Evolutionary conservation across 139 green algal genomes (phyloP).

Genomic region (Eudorina sp.): DNA sequence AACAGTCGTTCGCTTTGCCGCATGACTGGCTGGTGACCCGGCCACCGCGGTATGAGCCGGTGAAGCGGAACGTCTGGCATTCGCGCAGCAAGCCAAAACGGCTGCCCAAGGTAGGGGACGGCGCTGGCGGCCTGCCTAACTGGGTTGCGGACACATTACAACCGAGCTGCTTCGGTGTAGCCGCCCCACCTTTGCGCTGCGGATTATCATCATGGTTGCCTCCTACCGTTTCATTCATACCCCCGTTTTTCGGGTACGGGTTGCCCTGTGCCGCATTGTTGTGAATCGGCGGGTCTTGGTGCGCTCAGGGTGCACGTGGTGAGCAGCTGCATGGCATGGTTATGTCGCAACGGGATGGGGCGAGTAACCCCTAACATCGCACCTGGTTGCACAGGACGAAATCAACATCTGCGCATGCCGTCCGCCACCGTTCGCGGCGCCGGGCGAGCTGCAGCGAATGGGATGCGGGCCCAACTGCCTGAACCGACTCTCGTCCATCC

Average conservation of each 20-base stretch:
- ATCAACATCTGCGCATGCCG: slow-evolving; percentile 42
- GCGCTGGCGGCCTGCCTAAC: too few species aligned
- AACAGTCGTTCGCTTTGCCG: slow-evolving; percentile 23
- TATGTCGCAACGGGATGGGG: too few species aligned
- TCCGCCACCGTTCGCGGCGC: slow-evolving; percentile 1
- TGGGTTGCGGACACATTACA: too few species aligned
- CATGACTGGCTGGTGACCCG: slow-evolving; percentile 45
- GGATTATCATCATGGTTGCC: too few species aligned
- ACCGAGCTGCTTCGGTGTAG: too few species aligned
- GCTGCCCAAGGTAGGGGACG: slow-evolving; percentile 69
- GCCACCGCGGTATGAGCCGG: slow-evolving; percentile 69
- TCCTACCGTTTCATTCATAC: too few species aligned
- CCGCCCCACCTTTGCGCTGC: too few species aligned
- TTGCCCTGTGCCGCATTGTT: too few species aligned
- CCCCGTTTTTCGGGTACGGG: too few species aligned
- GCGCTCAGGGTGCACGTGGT: too few species aligned
- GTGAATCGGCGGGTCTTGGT: too few species aligned
- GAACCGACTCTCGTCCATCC: slow-evolving; percentile 79
- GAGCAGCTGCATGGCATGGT: too few species aligned
- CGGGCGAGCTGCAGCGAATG: slow-evolving; percentile 6
- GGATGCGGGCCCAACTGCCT: slow-evolving; percentile 78
- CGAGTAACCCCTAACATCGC: neutral
- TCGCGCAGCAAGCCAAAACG: slow-evolving; percentile 74
- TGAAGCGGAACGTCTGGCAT: slow-evolving; percentile 77
- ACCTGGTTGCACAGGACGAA: slow-evolving; percentile 27